These are phyloP conservation scores for Cyclotella distinguenda DNA, from an alignment of 108 stramenopile genomes.

Conservation along the genomic window DNA sequence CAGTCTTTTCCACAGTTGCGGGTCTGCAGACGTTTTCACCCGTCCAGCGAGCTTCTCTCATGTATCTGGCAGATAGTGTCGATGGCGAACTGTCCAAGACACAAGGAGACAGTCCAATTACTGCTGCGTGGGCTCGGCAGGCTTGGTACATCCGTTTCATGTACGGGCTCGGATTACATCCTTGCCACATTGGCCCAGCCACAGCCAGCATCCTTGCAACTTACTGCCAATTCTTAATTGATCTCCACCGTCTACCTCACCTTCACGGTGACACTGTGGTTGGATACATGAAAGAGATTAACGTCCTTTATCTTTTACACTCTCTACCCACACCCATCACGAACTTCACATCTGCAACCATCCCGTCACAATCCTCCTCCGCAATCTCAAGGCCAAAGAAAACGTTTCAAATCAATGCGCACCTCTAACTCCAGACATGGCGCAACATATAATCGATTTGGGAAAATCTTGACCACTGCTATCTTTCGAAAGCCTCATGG, in stretches of 20 bases:
- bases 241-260: no score
- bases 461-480: no score
- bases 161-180: not conserved
- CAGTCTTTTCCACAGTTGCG: constrained; percentile 18
- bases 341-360: no score
- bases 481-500: no score
- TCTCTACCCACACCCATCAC: not conserved
- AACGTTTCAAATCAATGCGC: not conserved
- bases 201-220: no score
- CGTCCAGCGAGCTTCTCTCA: not conserved
- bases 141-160: not conserved
- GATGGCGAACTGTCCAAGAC: constrained; percentile 5
- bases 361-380: no score
- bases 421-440: not conserved
- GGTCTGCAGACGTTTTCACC: constrained; percentile 6
- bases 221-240: no score
- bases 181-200: not conserved
- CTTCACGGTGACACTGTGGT: no score
- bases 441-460: not conserved
- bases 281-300: no score
- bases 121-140: not conserved
- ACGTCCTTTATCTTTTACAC: not conserved
- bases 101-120: not conserved
- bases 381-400: not conserved
- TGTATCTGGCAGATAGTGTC: constrained; percentile 6